Percentiles rank a stretch among this genome's conserved stretches.
Conservation (phyloP, 1,284 basidiomycete genomes). For the Rhodotorula sp. region DNA sequence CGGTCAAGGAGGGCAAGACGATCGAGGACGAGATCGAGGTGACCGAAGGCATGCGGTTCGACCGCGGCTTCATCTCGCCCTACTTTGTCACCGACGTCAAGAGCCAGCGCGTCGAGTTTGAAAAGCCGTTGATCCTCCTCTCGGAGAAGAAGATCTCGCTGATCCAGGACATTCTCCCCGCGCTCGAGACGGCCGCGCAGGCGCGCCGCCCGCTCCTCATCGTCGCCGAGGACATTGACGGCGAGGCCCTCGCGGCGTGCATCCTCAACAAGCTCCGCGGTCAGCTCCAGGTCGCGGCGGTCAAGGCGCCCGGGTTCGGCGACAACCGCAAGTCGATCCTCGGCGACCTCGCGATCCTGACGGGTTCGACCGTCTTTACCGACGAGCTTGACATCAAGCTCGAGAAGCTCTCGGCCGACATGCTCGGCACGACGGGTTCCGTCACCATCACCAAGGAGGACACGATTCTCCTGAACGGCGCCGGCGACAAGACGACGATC, state of each 20-base stretch:
- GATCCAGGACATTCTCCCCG: slow-evolving; percentile 91
- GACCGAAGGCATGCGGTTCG: slow-evolving; percentile 99
- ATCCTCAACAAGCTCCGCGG: slow-evolving; percentile 99
- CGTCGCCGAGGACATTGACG: slow-evolving; percentile 96
- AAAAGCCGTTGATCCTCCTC: slow-evolving; percentile 90
- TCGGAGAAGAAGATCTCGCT: slow-evolving; percentile 98
- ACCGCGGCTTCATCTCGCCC: slow-evolving; percentile 96
- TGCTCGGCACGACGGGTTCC: slow-evolving; percentile 87
- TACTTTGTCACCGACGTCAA: slow-evolving; percentile 99
- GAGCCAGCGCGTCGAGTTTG: slow-evolving; percentile 83
- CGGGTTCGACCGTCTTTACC: slow-evolving; percentile 95
- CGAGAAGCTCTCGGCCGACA: slow-evolving; percentile 80
- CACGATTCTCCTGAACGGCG: slow-evolving; percentile 93
- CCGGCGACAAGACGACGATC: slow-evolving; percentile 80
- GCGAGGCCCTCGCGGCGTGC: slow-evolving; percentile 94
- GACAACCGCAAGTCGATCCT: slow-evolving; percentile 99
- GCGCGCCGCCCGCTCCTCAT: slow-evolving; percentile 88
- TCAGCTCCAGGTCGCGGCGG: slow-evolving; percentile 85
- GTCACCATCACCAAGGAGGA: slow-evolving; percentile 98
- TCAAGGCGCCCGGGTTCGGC: slow-evolving; percentile 96
- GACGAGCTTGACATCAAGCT: slow-evolving; percentile 98
- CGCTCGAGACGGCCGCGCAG: slow-evolving; percentile 88
- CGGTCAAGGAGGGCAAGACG: slow-evolving; percentile 93
- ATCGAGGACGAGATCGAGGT: slow-evolving; percentile 98
- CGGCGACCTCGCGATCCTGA: slow-evolving; percentile 93